A percentile compares a stretch with the other conserved stretches of the same genome.
phyloP scores from a whole-genome alignment of 2,329 filamentous ascomycete species.

The Aspergillus calidoustus region DNA sequence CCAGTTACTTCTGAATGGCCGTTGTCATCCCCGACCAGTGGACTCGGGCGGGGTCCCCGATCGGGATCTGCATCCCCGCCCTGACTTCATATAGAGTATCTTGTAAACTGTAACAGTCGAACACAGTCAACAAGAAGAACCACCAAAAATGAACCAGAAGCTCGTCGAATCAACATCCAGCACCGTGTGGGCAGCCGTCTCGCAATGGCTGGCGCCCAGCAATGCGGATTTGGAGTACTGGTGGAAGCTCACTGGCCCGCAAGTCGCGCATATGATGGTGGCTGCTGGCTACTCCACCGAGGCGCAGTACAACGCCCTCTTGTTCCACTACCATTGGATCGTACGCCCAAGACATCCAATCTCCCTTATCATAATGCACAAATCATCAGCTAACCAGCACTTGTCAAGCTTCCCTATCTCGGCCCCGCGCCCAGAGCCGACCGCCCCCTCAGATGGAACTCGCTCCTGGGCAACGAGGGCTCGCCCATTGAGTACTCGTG shows the following conservation, averaged over 20 bases:
- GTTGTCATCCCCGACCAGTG: too few relatives aligned
- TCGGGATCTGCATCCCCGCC: too few relatives aligned
- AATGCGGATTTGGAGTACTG: neutral
- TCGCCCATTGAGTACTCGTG: conserved; percentile 6
- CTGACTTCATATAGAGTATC: too few relatives aligned
- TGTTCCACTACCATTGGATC: conserved; percentile 1
- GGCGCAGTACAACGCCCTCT: neutral
- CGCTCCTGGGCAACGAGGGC: neutral
- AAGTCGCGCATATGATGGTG: neutral
- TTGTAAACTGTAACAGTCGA: too few relatives aligned
- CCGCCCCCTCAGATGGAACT: neutral
- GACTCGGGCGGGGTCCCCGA: too few relatives aligned
- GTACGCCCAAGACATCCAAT: neutral
- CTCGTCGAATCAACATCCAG: too few relatives aligned
- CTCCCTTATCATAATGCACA: neutral
- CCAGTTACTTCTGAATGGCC: too few relatives aligned
- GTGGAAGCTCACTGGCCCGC: neutral
- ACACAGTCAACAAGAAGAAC: too few relatives aligned
- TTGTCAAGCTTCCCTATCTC: neutral
- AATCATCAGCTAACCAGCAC: too few relatives aligned
- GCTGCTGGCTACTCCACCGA: neutral
- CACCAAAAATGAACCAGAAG: too few relatives aligned
- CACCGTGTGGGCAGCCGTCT: too few relatives aligned
- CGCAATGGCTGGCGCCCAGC: too few relatives aligned
- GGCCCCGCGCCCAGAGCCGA: neutral